Evolutionary conservation across 1,284 basidiomycete species (phyloP), one percentile per base, ranked within the genome.

Genomic region (Boletellus dicymbophilus): DNA sequence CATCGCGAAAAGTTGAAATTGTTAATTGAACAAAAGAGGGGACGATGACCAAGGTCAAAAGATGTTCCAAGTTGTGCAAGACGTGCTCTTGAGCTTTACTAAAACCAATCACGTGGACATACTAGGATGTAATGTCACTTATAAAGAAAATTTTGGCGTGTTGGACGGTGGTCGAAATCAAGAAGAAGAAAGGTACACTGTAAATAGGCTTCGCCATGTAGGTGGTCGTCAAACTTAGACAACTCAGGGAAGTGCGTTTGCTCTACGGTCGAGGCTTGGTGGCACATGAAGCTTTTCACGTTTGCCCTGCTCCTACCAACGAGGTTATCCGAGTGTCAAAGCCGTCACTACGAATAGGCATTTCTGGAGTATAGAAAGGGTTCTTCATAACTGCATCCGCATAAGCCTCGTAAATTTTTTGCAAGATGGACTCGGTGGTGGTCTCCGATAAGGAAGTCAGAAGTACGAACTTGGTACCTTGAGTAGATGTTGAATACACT

Each of bases 361-460:
- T 99, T 71, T 99, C 97, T 23, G 91, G 90, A 4, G 94, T 97
- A 68, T 99, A 95, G 73, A 99, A 99, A 1, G 97, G 97, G 66
- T 98, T 98, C 78, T 99, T 98, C 94, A 98, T 97, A 47, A 97
- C 95, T 6, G 90, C 86, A 65, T 98, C 95, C 3, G 93, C 80
- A 73, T 95, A 98, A 15, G 82, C 82, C 68, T 96, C 93, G 70
- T 97, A 97, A 46, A 93, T 85, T 65, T 84, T 90, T 62, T 90
- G 86, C 43, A 94, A 71, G 11, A 88, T 72, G 3, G 81, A 69
- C 49, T 95, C 93, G 28, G 88, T 83, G 23, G 82, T 79, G 47
- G 80, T 72, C 65, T 96, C 90, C 39, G 85, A 77, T 15, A 91
- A 73, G 1, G 91, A 90, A 3, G 91, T 93, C 39, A 98, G 74